Base-by-base conservation (phyloP, 306 rosid genomes). In the Medicago ruthenica region DNA sequence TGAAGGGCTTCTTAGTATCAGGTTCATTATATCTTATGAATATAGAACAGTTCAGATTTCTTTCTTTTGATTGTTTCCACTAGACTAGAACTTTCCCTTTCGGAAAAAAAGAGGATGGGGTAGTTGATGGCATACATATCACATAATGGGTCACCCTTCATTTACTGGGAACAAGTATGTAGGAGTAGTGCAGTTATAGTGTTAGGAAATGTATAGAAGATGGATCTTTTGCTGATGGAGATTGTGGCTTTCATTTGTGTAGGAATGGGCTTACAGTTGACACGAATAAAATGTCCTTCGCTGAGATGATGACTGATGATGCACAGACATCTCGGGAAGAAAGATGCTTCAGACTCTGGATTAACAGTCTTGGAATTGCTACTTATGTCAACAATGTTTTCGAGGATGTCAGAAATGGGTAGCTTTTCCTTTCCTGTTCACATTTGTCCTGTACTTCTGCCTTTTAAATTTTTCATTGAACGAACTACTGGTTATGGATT, bases 241-340 rank as follows among this genome's bases (percentile, higher is more conserved):
- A 66, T 59, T 60, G 17, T 55, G 57, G 74, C 27, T 81, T 73
- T 59, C 51, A 69, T 68, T 53, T 39, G 81, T 85, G 85, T 85
- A 96, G 99, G 86, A 96, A 96, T 89, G 99, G 99, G 41, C 91
- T 96, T 87, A 84, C 89, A 40, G 97, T 64, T 58, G 98, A 96
- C 75, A 84, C 68, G 71, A 54, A 73, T 10, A 92, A 88, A 82
- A 88, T 84, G 90, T 85, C 92, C 60, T 90, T 87, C 82, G 97
- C 99, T 71, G 99, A 95, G 92, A 89, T 92, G 99, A 92, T 95
- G 97, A 92, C 97, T 7, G 97, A 95, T 76, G 99, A 95, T 88
- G 96, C 83, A 17, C 82, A 96, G 86, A 96, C 98, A 70, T 96
- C 99, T 74, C 88, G 98, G 48, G 99, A 92, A 81, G 99, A 96